These are phyloP conservation scores for Stephanodiscus minutulus DNA, from an alignment of 108 stramenopile species.

Conservation along the genomic window DNA sequence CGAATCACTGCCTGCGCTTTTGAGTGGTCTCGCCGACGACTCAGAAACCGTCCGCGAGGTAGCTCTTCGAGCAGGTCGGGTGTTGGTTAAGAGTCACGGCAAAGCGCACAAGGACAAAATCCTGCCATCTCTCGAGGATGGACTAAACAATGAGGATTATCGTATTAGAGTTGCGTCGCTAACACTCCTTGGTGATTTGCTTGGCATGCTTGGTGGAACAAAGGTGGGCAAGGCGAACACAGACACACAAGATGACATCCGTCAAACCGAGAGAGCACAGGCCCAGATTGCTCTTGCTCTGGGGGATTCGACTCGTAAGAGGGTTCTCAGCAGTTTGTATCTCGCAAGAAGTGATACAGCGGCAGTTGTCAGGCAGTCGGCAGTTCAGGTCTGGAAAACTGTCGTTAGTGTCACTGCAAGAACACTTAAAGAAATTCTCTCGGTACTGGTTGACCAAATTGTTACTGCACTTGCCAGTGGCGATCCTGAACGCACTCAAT, in stretches of 20 bases:
- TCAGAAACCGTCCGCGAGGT: constrained; percentile 93
- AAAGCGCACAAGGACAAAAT: constrained; percentile 90
- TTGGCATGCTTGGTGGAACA: constrained; percentile 94
- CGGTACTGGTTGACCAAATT: constrained; percentile 84
- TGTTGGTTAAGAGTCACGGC: constrained; percentile 92
- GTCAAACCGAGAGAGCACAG: constrained; percentile 82
- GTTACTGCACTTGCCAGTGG: constrained; percentile 85
- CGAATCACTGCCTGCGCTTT: constrained; percentile 87
- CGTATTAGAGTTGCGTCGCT: constrained; percentile 94
- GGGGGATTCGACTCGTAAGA: constrained; percentile 78
- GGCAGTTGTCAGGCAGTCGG: constrained; percentile 90
- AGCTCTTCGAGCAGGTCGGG: constrained; percentile 94
- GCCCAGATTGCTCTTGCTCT: constrained; percentile 88
- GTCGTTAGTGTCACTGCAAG: constrained; percentile 95
- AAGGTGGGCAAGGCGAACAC: constrained; percentile 82
- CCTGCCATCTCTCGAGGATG: constrained; percentile 91
- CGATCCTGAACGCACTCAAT: constrained; percentile 86
- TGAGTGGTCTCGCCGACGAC: constrained; percentile 96
- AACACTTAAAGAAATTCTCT: constrained; percentile 93
- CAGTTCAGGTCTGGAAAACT: constrained; percentile 98
- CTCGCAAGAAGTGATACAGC: constrained; percentile 90
- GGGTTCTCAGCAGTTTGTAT: constrained; percentile 92
- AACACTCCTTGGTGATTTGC: constrained; percentile 93
- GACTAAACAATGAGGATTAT: constrained; percentile 90
- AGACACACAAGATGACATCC: constrained; percentile 89